Base-by-base conservation (phyloP, 1,139 yeast species). In the Kluyveromyces sp. region DNA sequence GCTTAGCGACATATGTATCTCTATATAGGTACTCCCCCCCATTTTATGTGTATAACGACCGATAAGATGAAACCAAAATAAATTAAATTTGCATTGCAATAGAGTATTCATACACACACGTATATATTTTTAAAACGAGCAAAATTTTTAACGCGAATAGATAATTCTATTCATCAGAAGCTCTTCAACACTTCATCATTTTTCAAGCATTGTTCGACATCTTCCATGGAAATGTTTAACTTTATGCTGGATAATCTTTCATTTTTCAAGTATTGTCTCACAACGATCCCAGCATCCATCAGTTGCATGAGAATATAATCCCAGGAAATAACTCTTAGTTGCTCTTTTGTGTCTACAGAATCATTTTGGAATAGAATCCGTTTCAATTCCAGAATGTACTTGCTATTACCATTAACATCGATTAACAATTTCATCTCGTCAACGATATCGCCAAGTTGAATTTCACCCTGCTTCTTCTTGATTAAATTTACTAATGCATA, bases 231-330 rank as follows among this genome's bases (percentile, higher is more conserved):
- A 1, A 87, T 71, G 54, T 78, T 79, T 46, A 92, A 67, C 46
- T 84, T 77, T 1, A 90, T 68, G 49, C 78, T 65, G 33, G 81
- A 73, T 48, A 78, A 69, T 47, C 96, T 71, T 57, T 87, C 95
- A 32, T 89, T 82, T 45, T 75, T 75, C 49, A 77, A 70, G 46
- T 75, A 75, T 59, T 86, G 95, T 56, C 79, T 81, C 3, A 78
- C 70, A 2, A 92, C 56, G 21, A 90, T 69, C 0, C 97, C 97
- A 41, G 81, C 80, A 51, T 88, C 96, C 5, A 78, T 78, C 46
- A 92, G 69, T 55, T 87, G 95, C 43, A 74, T 71, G 2, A 70
- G 51, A 3, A 66, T 46, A 42, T 53, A 64, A 43, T 67, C 70
- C 67, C 67, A 63, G 1, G 67, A 62, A 34, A 57, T 47, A 6